Evolutionary conservation across 257 asterid species (phyloP).

Genomic region (Coffea eugenioides): DNA sequence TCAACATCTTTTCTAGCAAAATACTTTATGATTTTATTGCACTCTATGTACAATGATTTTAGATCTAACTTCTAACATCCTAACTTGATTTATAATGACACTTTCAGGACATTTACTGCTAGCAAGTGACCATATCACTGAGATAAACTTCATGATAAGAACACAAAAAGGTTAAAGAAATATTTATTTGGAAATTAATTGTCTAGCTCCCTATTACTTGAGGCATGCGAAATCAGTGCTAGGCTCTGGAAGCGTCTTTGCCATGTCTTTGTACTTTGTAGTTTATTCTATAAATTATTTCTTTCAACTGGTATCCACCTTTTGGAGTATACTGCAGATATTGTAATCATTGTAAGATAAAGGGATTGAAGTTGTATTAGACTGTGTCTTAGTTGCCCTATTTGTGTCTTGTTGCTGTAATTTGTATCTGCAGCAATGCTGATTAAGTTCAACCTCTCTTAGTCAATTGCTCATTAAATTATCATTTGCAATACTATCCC

Average conservation of each 20-base stretch:
- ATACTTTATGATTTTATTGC: too few species aligned
- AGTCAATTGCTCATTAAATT: conserved; percentile 23
- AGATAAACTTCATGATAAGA: neutral
- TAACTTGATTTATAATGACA: neutral
- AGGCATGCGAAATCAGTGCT: neutral
- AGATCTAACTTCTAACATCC: neutral
- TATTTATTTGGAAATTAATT: too few species aligned
- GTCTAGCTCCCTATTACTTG: neutral
- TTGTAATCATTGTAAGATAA: neutral
- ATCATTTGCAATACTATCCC: conserved; percentile 17
- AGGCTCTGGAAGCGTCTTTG: neutral
- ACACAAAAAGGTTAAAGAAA: too few species aligned
- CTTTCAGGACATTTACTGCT: neutral
- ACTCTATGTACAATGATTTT: neutral
- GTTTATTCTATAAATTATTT: neutral
- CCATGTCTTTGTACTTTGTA: neutral
- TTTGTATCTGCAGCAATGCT: neutral
- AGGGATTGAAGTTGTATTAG: conserved; percentile 1
- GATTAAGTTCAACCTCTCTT: conserved; percentile 6
- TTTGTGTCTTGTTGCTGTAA: neutral
- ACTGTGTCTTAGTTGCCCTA: neutral
- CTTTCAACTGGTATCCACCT: neutral
- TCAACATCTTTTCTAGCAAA: too few species aligned
- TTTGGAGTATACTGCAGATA: neutral
- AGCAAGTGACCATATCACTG: neutral